Base-by-base conservation (phyloP, 2,329 filamentous ascomycete species). In the Beauveria medogensis region DNA sequence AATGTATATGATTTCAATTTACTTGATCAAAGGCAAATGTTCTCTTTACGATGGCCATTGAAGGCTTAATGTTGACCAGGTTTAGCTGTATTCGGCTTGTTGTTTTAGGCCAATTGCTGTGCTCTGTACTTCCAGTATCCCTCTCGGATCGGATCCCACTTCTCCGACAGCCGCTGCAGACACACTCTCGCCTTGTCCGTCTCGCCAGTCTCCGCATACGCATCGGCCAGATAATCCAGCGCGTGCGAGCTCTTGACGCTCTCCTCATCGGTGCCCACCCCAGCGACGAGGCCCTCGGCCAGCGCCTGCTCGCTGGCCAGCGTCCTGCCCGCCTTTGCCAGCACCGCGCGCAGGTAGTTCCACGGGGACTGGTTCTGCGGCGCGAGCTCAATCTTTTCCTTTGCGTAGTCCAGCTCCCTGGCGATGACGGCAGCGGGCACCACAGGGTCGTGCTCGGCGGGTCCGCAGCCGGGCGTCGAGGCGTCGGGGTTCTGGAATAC, bases 341-440 rank as follows among this genome's bases (percentile, higher is more conserved):
- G 73, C 52, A 91, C 85, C 3, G 90, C 94, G 37, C 86, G 80
- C 16, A 97, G 78, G 74, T 97, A 99, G 73, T 92, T 94, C 94
- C 94, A 99, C 1, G 92, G 84, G 66, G 90, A 93, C 73, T 92
- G 90, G 73, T 97, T 99, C 80, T 97, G 92, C 51, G 94, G 94
- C 46, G 92, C 92, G 64, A 89, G 78, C 40, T 78, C 74, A 63
- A 96, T 91, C 70, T 89, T 90, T 53, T 81, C 78, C 75, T 91
- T 82, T 7, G 89, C 85, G 70, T 88, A 95, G 64, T 79, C 77
- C 44, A 96, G 74, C 77, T 99, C 94, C 40, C 88, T 79, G 64
- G 92, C 84, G 50, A 94, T 75, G 8, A 91, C 73, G 1, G 81
- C 80, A 28, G 80, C 76, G 1, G 88, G 84, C 3, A 91, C 78